Percentiles rank a stretch among this genome's conserved stretches.
Evolutionary conservation across 2,329 filamentous ascomycete genomes (phyloP).

Genomic region (Amphichorda felina): DNA sequence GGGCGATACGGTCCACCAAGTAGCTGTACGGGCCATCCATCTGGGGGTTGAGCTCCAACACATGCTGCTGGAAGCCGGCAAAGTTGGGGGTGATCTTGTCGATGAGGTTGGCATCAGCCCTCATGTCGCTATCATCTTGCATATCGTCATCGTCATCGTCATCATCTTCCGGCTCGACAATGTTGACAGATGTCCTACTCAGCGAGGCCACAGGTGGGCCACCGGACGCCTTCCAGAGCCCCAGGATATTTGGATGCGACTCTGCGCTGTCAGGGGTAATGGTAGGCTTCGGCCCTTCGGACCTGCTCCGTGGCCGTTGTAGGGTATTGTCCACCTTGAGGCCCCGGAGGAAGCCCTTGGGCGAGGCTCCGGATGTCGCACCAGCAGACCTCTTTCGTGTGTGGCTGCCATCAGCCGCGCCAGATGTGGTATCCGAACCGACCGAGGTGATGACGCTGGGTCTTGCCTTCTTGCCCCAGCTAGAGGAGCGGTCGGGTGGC

Average conservation of each 20-base stretch:
- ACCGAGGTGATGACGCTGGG: constrained; percentile 50
- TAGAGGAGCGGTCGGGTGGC: constrained; percentile 36
- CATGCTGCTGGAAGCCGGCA: constrained; percentile 66
- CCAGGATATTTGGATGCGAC: constrained; percentile 31
- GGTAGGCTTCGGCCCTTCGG: constrained; percentile 31
- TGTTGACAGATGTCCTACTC: constrained; percentile 10
- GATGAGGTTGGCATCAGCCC: constrained; percentile 49
- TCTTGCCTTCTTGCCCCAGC: constrained; percentile 37
- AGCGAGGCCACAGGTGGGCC: constrained; percentile 41
- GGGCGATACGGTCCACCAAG: constrained; percentile 69
- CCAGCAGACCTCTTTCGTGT: constrained; percentile 50
- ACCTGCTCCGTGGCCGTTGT: constrained; percentile 44
- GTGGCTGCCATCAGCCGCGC: constrained; percentile 44
- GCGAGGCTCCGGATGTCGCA: constrained; percentile 25
- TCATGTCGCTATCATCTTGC: constrained; percentile 47
- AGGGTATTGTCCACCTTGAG: constrained; percentile 35
- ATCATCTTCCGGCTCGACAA: constrained; percentile 31
- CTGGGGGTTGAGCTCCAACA: constrained; percentile 61
- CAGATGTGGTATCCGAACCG: constrained; percentile 41
- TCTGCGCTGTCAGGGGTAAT: constrained; percentile 15
- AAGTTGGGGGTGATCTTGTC: constrained; percentile 61
- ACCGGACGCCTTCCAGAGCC: constrained; percentile 39
- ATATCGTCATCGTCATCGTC: constrained; percentile 49
- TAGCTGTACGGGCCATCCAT: constrained; percentile 42
- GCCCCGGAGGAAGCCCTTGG: constrained; percentile 1